Conservation (phyloP, 225 moss, liverwort and hornwort species). For the Straminergon stramineum region DNA sequence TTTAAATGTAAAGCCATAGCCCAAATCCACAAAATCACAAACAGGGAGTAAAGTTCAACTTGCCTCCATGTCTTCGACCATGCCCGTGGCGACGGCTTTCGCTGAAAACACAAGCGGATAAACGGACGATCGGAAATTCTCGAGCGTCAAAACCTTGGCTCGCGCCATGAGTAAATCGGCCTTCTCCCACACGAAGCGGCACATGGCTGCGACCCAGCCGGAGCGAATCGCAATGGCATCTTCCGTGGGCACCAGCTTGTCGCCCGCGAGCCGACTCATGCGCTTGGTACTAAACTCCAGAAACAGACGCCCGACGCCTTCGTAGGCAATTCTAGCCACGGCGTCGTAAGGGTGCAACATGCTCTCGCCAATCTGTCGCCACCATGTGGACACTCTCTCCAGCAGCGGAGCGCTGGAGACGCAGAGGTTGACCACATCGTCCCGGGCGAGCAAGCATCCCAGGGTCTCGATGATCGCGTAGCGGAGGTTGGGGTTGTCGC, state of each 20-base stretch:
- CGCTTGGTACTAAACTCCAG: conserved; percentile 84
- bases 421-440: conserved; percentile 88
- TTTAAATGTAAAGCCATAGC: neutral
- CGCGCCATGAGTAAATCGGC: conserved; percentile 80
- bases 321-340: conserved; percentile 74
- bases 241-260: conserved; percentile 91
- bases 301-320: conserved; percentile 84
- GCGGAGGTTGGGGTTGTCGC: conserved; percentile 77
- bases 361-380: conserved; percentile 78
- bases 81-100: conserved; percentile 87
- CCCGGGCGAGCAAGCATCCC: conserved; percentile 81
- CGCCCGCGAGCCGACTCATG: conserved; percentile 88
- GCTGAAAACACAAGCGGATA: conserved; percentile 84
- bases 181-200: conserved; percentile 85
- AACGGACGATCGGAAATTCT: conserved; percentile 78
- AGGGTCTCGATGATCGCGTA: conserved; percentile 90
- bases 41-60: neutral
- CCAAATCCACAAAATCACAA: neutral
- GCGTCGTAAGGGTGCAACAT: conserved; percentile 92
- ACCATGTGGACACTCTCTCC: conserved; percentile 79
- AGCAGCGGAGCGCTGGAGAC: conserved; percentile 69
- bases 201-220: conserved; percentile 88
- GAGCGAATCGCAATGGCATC: conserved; percentile 87
- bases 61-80: conserved; percentile 90
- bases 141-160: conserved; percentile 71